Evolutionary conservation across 2,329 filamentous ascomycete species (phyloP).

Genomic region (Fusarium sp.): DNA sequence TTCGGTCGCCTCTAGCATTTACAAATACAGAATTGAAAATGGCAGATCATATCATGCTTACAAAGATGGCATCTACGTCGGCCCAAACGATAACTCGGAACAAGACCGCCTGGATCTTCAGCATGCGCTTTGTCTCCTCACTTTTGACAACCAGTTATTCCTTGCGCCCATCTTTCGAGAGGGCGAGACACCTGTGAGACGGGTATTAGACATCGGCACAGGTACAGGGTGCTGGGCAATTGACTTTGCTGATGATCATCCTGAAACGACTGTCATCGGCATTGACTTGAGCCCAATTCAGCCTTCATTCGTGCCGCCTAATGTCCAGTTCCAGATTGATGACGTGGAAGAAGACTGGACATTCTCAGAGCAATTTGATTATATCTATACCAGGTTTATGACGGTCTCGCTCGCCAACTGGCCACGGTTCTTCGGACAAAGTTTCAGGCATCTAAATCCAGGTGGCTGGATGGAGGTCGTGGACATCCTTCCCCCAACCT

Average conservation of each 20-base stretch:
- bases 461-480: constrained; percentile 41
- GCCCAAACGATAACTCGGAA: constrained; percentile 16
- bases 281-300: constrained; percentile 37
- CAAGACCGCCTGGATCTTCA: constrained; percentile 34
- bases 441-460: constrained; percentile 25
- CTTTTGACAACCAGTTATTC: constrained; percentile 38
- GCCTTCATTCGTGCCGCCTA: constrained; percentile 32
- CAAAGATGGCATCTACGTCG: constrained; percentile 34
- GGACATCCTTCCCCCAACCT: constrained; percentile 21
- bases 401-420: constrained; percentile 29
- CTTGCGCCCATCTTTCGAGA: constrained; percentile 20
- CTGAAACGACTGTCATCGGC: constrained; percentile 19
- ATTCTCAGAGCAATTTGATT: constrained; percentile 36
- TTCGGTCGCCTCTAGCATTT: constrained; percentile 30
- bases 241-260: constrained; percentile 38
- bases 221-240: constrained; percentile 42
- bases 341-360: constrained; percentile 41
- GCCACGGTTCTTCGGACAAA: constrained; percentile 31
- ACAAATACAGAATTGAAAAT: constrained; percentile 38
- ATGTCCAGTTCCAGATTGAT: constrained; percentile 38
- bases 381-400: constrained; percentile 38
- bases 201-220: constrained; percentile 40
- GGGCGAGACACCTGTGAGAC: background rate
- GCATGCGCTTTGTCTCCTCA: constrained; percentile 38
- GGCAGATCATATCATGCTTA: constrained; percentile 42